Conservation (phyloP, 2,329 filamentous ascomycete genomes). For the Xylariaceae sp. region DNA sequence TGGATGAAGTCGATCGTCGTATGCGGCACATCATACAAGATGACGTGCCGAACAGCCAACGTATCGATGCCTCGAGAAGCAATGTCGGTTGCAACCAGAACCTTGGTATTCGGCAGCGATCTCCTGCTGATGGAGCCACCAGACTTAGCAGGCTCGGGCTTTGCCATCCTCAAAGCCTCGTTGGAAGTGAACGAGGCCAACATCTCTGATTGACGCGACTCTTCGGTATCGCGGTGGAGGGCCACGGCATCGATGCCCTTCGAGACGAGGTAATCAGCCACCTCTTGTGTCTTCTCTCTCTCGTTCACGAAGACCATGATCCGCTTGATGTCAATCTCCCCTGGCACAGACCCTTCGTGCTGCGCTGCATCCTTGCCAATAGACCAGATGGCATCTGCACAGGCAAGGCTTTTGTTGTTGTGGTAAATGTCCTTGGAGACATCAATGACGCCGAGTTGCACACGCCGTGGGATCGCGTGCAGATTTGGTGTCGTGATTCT, state of each 20-base stretch:
- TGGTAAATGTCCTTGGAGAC: slow-evolving; percentile 89
- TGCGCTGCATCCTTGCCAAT: slow-evolving; percentile 73
- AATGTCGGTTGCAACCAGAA: slow-evolving; percentile 90
- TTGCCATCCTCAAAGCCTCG: slow-evolving; percentile 36
- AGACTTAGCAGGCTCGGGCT: slow-evolving; percentile 17
- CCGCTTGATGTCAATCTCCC: slow-evolving; percentile 68
- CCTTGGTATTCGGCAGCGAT: slow-evolving; percentile 73
- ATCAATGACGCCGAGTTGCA: slow-evolving; percentile 91
- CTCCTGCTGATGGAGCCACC: slow-evolving; percentile 39
- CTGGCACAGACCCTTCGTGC: slow-evolving; percentile 55
- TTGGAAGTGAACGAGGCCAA: slow-evolving; percentile 69
- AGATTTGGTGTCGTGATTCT: slow-evolving; percentile 93
- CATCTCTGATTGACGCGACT: slow-evolving; percentile 73
- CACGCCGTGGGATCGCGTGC: slow-evolving; percentile 90
- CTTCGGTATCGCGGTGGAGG: slow-evolving; percentile 78
- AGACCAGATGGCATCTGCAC: slow-evolving; percentile 90
- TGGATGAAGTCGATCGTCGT: slow-evolving; percentile 98
- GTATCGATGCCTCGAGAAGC: slow-evolving; percentile 94
- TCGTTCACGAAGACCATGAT: slow-evolving; percentile 97
- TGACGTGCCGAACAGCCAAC: slow-evolving; percentile 82
- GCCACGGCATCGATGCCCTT: slow-evolving; percentile 90
- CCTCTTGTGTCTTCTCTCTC: slow-evolving; percentile 79
- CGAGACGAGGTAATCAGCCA: slow-evolving; percentile 72
- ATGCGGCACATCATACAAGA: slow-evolving; percentile 96
- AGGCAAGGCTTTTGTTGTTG: slow-evolving; percentile 89